Evolutionary conservation across 202 grass and related monocot species (phyloP), one percentile per base, ranked within the genome.

Genomic region (Elaeis oleifera): DNA sequence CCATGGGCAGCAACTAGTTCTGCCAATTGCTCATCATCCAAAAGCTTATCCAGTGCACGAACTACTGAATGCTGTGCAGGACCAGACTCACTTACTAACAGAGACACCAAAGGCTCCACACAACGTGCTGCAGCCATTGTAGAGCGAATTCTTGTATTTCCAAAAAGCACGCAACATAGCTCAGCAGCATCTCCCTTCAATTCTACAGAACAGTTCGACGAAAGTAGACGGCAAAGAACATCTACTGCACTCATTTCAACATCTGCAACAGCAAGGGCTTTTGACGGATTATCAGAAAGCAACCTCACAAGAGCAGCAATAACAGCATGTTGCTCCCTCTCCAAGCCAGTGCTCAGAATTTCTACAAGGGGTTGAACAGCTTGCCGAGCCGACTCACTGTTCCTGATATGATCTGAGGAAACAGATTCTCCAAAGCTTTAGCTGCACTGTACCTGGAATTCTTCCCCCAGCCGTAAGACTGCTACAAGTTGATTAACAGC

Each of bases 191-290:
- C 85, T 70, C 95, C 89, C 80, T 99, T 94, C 61, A 99, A 71
- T 73, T 99, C 89, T 56, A 80, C 52, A 28, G 95, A 94, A 80
- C 82, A 99, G 64, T 94, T 90, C 0, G 89, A 94, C 57, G 88
- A 89, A 71, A 99, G 80, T 65, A 99, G 90, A 23, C 83, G 82
- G 63, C 89, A 94, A 59, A 99, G 78, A 63, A 99, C 89, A 87
- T 99, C 95, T 55, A 99, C 88, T 49, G 95, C 95, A 16, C 84
- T 99, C 95, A 99, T 99, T 78, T 99, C 95, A 77, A 99, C 89
- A 84, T 99, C 95, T 18, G 89, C 95, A 80, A 94, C 95, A 5
- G 88, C 78, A 79, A 99, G 83, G 76, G 89, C 95, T 77, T 83
- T 91, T 67, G 95, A 94, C 49, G 89, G 95, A 82, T 99, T 99